phyloP scores from a whole-genome alignment of 345 rosid species.

The Aegle marmelos region DNA sequence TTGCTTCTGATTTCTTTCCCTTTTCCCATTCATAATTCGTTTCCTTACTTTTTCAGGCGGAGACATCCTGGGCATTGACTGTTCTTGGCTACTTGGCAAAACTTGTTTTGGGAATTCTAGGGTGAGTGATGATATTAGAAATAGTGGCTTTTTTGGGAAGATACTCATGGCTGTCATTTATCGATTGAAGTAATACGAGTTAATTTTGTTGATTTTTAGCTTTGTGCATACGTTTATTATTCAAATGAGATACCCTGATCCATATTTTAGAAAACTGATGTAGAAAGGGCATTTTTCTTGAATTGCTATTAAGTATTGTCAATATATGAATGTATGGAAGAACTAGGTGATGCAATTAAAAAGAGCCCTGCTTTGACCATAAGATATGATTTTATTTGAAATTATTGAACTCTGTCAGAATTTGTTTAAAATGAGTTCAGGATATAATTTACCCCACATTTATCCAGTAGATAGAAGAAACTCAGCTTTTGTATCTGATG shows the following conservation, averaged over 20 bases:
- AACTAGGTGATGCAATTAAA: not conserved
- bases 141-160: not conserved
- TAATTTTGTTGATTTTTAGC: not conserved
- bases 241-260: not conserved
- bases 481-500: not conserved
- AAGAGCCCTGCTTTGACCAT: too few relatives aligned
- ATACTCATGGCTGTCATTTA: not conserved
- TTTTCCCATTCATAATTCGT: conserved; percentile 9
- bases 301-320: not conserved
- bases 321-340: not conserved
- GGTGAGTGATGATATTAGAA: conserved; percentile 49
- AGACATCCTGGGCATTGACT: conserved; percentile 95
- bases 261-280: not conserved
- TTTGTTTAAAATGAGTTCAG: not conserved
- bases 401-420: not conserved
- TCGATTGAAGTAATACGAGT: not conserved
- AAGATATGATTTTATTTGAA: not conserved
- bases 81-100: conserved; percentile 94
- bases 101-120: conserved; percentile 75
- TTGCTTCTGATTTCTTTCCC: not conserved
- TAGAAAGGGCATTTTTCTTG: not conserved
- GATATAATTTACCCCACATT: too few relatives aligned
- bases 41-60: conserved; percentile 60
- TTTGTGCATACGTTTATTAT: not conserved
- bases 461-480: not conserved